Conservation (phyloP, 1,284 basidiomycete genomes). For the Austropuccinia psidii region DNA sequence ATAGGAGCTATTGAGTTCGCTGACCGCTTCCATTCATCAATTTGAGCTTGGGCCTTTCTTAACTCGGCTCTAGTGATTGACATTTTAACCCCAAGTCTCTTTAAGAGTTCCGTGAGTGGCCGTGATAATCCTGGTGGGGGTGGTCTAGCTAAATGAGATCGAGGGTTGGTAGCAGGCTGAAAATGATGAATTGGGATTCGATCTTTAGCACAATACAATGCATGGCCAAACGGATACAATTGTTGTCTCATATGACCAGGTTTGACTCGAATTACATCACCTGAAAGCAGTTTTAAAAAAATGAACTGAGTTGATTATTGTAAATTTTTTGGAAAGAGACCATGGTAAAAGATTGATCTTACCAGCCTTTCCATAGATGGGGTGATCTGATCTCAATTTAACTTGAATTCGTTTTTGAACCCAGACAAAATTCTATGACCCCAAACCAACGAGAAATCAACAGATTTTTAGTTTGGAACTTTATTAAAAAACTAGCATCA, state of each 20-base stretch:
- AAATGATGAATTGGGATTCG: constrained; percentile 31
- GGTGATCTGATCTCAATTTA: constrained; percentile 13
- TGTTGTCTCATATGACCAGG: constrained; percentile 28
- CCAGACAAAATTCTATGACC: constrained; percentile 13
- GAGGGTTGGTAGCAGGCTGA: not conserved
- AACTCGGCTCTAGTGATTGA: not conserved
- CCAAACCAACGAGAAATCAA: no score
- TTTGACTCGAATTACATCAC: constrained; percentile 31
- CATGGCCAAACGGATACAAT: constrained; percentile 13
- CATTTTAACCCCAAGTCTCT: not conserved
- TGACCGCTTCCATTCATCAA: not conserved
- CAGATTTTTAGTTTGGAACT: no score
- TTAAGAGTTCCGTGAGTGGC: not conserved
- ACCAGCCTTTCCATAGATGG: constrained; percentile 22
- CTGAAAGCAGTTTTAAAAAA: not conserved
- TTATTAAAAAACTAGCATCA: no score
- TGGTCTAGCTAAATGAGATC: not conserved
- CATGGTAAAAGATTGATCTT: not conserved
- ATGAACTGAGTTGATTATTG: not conserved
- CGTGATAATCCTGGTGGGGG: constrained; percentile 24
- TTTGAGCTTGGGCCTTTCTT: not conserved
- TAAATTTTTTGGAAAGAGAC: not conserved
- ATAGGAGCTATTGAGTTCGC: not conserved
- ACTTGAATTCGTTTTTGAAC: constrained; percentile 30
- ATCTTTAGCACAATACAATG: constrained; percentile 34